Percentiles rank a stretch among this genome's conserved stretches.
Conservation (phyloP, 306 rosid genomes). For the Canavalia ensiformis region DNA sequence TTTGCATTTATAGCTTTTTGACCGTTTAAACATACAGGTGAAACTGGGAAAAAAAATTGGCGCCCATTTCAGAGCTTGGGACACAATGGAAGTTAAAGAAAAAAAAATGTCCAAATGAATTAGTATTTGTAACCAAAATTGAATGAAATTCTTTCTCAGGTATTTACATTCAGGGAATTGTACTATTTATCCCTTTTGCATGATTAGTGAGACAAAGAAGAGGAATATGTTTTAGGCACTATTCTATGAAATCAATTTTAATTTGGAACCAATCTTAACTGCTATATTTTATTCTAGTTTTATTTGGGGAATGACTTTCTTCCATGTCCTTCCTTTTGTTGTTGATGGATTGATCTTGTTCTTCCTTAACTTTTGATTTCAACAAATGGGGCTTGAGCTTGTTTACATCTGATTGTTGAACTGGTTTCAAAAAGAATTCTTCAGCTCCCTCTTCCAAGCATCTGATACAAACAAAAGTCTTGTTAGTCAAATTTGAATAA, state of each 20-base stretch:
- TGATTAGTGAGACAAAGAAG: conserved; percentile 5
- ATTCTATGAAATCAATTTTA: conserved; percentile 8
- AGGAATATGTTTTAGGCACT: conserved; percentile 37
- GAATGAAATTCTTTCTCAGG: not conserved
- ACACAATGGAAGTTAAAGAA: not conserved
- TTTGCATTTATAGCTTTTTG: too few species aligned
- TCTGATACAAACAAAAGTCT: conserved; percentile 56
- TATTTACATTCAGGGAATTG: conserved; percentile 26
- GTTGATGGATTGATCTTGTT: conserved; percentile 46
- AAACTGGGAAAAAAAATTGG: not conserved
- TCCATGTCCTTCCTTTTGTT: conserved; percentile 54
- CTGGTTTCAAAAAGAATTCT: conserved; percentile 90
- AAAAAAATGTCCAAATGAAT: not conserved
- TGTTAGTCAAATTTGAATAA: conserved; percentile 37
- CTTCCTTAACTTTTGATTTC: conserved; percentile 64
- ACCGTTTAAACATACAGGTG: not conserved
- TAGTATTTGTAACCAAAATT: conserved; percentile 31
- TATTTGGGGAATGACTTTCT: conserved; percentile 54
- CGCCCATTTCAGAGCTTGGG: not conserved
- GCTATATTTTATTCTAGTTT: conserved; percentile 55
- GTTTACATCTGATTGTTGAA: conserved; percentile 75
- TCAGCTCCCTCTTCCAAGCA: conserved; percentile 96
- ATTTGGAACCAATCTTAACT: conserved; percentile 31
- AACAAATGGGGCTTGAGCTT: conserved; percentile 81
- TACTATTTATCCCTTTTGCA: conserved; percentile 8